A percentile compares a stretch with the other conserved stretches of the same genome.
Evolutionary conservation across 345 rosid genomes (phyloP).

Genomic region (Rubroshorea leprosula): DNA sequence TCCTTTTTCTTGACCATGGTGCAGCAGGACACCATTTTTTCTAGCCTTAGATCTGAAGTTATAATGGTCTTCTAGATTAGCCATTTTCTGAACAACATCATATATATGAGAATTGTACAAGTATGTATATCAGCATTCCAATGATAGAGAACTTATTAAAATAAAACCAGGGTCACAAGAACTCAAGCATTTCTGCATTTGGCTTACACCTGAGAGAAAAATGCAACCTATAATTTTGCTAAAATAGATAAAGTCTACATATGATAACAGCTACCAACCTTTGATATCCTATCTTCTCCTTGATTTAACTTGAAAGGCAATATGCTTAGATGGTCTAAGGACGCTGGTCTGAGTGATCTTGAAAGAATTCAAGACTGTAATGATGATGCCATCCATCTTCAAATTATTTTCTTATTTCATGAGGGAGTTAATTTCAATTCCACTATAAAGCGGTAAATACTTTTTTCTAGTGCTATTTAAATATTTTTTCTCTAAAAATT

Average conservation of each 20-base stretch:
- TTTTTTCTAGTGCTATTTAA: background rate
- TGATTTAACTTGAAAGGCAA: background rate
- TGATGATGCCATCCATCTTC: background rate
- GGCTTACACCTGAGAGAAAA: background rate
- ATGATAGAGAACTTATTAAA: background rate
- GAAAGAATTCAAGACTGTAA: background rate
- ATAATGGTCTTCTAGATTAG: background rate
- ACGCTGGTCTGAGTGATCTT: background rate
- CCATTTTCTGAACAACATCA: background rate
- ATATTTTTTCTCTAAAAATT: background rate
- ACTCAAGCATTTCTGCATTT: background rate
- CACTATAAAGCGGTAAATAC: background rate
- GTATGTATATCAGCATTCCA: background rate
- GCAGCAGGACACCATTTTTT: too few species aligned
- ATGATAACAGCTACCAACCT: background rate
- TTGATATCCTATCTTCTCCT: background rate
- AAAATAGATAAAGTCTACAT: background rate
- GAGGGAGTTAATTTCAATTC: background rate
- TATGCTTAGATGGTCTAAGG: background rate
- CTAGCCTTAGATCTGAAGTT: too few species aligned
- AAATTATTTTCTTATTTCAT: background rate
- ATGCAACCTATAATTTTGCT: background rate
- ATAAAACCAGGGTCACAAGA: too few species aligned
- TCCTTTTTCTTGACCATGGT: too few species aligned
- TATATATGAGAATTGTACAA: background rate